Evolutionary conservation across 2,329 filamentous ascomycete genomes (phyloP), one percentile per base, ranked within the genome.

Genomic region (Colletotrichum spaethianum): DNA sequence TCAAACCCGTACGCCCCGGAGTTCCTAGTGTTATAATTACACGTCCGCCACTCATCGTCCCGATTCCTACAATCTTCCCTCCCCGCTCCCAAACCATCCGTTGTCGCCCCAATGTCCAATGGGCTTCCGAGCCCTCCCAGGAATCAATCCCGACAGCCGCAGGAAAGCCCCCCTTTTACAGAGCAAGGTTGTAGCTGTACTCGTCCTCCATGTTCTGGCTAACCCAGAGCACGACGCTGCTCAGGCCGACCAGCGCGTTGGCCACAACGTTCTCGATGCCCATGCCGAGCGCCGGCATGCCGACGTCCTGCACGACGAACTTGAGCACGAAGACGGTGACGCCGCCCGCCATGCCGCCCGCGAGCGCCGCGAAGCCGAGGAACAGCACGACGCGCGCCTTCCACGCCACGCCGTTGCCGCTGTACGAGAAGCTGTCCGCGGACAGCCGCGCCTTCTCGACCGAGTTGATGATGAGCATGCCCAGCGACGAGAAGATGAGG

Each of bases 171-270:
- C 23, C 93, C 70, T 95, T 68, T 82, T 80, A 91, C 74, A 93
- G 84, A 72, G 90, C 86, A 75, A 93, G 81, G 80, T 92, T 92
- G 81, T 93, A 93, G 57, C 90, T 87, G 76, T 92, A 93, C 81
- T 93, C 91, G 77, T 92, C 91, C 83, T 93, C 91, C 89, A 93
- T 92, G 77, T 93, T 93, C 85, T 93, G 91, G 82, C 88, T 91
- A 67, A 93, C 82, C 91, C 91, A 93, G 52, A 93, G 85, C 72
- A 92, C 87, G 59, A 91, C 90, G 28, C 88, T 88, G 81, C 89
- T 90, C 67, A 91, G 79, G 64, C 90, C 90, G 66, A 92, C 90
- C 44, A 91, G 82, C 33, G 84, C 89, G 81, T 92, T 92, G 74
- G 89, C 88, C 44, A 92, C 84, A n/a, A 92, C 85, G 74, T 92